Evolutionary conservation across 2,329 filamentous ascomycete genomes (phyloP), one percentile per base, ranked within the genome.

Genomic region (Fusarium mangiferae): DNA sequence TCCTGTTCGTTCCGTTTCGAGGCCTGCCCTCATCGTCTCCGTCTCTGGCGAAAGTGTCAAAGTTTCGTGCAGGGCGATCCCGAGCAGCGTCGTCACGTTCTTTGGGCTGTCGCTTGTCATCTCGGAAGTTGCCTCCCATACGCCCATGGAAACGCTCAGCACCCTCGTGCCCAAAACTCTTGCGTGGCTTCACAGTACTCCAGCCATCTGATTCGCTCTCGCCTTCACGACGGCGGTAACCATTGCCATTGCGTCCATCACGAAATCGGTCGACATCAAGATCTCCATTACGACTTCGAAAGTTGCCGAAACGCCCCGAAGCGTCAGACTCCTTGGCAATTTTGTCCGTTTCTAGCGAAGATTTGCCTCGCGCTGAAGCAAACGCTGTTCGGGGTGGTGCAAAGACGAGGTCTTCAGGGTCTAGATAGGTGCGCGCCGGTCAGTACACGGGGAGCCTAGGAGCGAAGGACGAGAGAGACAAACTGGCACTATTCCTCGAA

Each of bases 301-400:
- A 72, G 55, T 78, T 88, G 66, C 86, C 87, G 78, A 91, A 91
- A 42, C 91, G 90, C 62, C 92, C 90, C 69, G 84, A 84, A 18
- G 83, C 78, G 30, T 90, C 88, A 13, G 81, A 63, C 55, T 90
- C 88, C 75, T 88, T 90, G 30, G 79, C 70, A 6, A 83, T 79
- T 75, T 89, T 90, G 35, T 91, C 88, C 48, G 84, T 84, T 56
- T 90, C 89, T 56, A 86, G 83, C 20, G 84, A 83, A 67, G 87
- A 85, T 60, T 83, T 81, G 30, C 89, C 85, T 66, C 93, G 93
- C 28, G 92, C 89, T 3, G 95, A 97, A 60, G 94, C 90, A 82
- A 98, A 98, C 49, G 91, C 90, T 52, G 91, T 94, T 81, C 94
- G 93, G 4, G 95, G 94, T 26, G 95, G 95, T 20, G 94, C 95